phyloP scores from a whole-genome alignment of 768 basidiomycete species.

The Leccinellum rugosiceps region DNA sequence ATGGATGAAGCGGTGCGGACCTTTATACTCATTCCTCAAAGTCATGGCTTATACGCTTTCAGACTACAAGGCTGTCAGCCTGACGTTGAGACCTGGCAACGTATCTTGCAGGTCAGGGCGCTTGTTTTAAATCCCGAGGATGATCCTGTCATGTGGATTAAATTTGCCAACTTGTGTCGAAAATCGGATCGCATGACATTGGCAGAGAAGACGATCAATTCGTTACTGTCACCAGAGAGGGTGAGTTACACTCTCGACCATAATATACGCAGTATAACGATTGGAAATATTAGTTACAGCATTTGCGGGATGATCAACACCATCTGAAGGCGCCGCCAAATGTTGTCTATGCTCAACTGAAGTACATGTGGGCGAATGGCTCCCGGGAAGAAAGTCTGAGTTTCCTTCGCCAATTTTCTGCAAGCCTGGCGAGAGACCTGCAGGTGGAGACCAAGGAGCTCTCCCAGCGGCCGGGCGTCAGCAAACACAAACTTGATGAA shows the following conservation, averaged over 20 bases:
- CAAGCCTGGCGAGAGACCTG: slow-evolving; percentile 72
- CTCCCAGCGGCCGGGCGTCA: slow-evolving; percentile 47
- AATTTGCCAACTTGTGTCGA: slow-evolving; percentile 96
- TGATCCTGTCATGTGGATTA: slow-evolving; percentile 97
- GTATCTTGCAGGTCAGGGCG: slow-evolving; percentile 92
- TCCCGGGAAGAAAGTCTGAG: slow-evolving; percentile 73
- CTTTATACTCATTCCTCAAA: not conserved
- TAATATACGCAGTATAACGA: not conserved
- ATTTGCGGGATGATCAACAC: slow-evolving; percentile 49
- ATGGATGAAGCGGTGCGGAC: slow-evolving; percentile 88
- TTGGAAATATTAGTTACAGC: slow-evolving; percentile 35
- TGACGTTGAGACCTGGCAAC: slow-evolving; percentile 99
- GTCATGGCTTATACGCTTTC: slow-evolving; percentile 1
- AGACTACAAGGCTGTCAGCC: slow-evolving; percentile 95
- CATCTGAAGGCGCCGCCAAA: slow-evolving; percentile 81
- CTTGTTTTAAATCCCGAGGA: slow-evolving; percentile 91
- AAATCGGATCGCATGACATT: slow-evolving; percentile 92
- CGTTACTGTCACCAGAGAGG: slow-evolving; percentile 73
- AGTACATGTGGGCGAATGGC: slow-evolving; percentile 92
- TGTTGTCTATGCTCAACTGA: slow-evolving; percentile 94
- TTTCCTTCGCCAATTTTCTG: slow-evolving; percentile 80
- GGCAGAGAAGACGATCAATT: slow-evolving; percentile 96
- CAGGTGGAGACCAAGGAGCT: slow-evolving; percentile 55
- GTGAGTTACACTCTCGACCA: slow-evolving; percentile 33
- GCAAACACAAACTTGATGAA: slow-evolving; percentile 61